phyloP scores from a whole-genome alignment of 1,284 basidiomycete species.

The Inonotus hispidus region DNA sequence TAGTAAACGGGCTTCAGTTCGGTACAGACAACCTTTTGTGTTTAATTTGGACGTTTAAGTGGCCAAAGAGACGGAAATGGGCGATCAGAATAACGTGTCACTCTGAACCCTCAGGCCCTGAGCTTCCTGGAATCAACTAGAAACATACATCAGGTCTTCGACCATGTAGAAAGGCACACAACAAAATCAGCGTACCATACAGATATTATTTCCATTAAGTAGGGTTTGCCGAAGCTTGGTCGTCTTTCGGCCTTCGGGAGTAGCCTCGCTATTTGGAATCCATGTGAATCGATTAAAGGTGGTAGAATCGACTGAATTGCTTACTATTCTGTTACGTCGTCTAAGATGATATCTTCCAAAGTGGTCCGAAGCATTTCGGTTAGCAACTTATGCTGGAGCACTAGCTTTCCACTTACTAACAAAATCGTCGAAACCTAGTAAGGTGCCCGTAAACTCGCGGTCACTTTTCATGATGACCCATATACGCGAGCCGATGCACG shows the following conservation, averaged over 20 bases:
- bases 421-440: slow-evolving; percentile 97
- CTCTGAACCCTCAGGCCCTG: slow-evolving; percentile 50
- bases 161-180: not conserved
- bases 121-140: slow-evolving; percentile 75
- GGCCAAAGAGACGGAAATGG: not conserved
- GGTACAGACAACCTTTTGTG: no score
- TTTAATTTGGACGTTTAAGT: no score
- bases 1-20: no score
- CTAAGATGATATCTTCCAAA: slow-evolving; percentile 88
- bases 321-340: slow-evolving; percentile 96
- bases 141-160: slow-evolving; percentile 15
- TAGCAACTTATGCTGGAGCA: not conserved
- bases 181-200: slow-evolving; percentile 65
- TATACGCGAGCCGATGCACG: slow-evolving; percentile 90
- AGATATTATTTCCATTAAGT: slow-evolving; percentile 96
- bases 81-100: not conserved
- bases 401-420: slow-evolving; percentile 81
- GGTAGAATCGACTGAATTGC: slow-evolving; percentile 24
- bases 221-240: slow-evolving; percentile 88
- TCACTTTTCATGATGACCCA: slow-evolving; percentile 98
- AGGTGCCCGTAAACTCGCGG: slow-evolving; percentile 92
- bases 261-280: slow-evolving; percentile 62
- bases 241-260: slow-evolving; percentile 76
- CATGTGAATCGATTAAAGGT: slow-evolving; percentile 17
- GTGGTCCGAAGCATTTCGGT: not conserved